Conservation (phyloP, 176 grass and related monocot genomes). For the Oropetium thomaeum region DNA sequence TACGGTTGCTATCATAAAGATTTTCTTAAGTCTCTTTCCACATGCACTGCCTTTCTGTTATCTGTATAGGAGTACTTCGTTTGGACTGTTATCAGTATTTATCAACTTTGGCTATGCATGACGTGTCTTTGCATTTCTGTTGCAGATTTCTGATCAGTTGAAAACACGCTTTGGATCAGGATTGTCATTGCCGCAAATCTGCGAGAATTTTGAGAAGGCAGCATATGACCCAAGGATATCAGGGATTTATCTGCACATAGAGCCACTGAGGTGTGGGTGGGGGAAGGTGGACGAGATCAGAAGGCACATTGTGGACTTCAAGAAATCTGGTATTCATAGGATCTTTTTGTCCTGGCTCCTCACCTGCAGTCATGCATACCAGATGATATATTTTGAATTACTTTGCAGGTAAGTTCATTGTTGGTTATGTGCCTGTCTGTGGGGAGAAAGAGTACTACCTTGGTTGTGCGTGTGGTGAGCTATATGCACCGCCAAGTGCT, state of each 20-base stretch:
- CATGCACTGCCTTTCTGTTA: background rate
- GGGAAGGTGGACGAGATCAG: conserved; percentile 91
- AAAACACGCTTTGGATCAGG: conserved; percentile 66
- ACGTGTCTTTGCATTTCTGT: background rate
- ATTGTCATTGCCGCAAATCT: conserved; percentile 83
- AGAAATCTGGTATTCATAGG: conserved; percentile 77
- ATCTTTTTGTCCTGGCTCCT: conserved; percentile 10
- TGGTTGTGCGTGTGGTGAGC: conserved; percentile 78
- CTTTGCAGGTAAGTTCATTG: conserved; percentile 87
- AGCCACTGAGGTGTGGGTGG: conserved; percentile 80
- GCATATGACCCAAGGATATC: conserved; percentile 91
- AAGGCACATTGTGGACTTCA: conserved; percentile 85
- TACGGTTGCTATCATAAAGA: background rate
- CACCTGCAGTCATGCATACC: conserved; percentile 1
- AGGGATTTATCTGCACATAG: conserved; percentile 86
- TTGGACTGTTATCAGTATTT: background rate
- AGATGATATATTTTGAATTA: conserved; percentile 1
- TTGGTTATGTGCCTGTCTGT: conserved; percentile 86
- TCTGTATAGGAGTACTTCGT: background rate
- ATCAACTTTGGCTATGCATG: background rate
- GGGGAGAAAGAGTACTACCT: conserved; percentile 98
- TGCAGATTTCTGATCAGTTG: conserved; percentile 82
- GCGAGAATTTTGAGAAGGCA: conserved; percentile 87
- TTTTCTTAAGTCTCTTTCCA: background rate
- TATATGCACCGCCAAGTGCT: conserved; percentile 89